phyloP scores from a whole-genome alignment of 2,329 filamentous ascomycete species.

The Ilyonectria sp. region DNA sequence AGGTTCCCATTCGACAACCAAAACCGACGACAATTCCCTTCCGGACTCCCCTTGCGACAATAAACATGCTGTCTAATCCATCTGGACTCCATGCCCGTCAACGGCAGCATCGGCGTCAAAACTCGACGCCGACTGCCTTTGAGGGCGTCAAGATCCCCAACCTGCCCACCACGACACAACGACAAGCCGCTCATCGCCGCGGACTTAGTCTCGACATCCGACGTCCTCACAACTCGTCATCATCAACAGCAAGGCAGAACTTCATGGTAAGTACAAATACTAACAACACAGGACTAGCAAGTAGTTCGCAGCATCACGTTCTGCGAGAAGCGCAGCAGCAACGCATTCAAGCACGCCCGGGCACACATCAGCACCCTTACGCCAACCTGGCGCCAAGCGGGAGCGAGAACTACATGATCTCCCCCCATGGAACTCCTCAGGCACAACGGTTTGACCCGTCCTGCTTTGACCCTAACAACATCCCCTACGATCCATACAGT shows the following conservation, averaged over 20 bases:
- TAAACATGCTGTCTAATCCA: conserved; percentile 83
- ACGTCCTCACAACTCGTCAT: conserved; percentile 64
- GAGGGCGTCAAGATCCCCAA: conserved; percentile 80
- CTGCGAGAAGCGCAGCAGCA: conserved; percentile 94
- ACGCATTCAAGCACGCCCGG: conserved; percentile 82
- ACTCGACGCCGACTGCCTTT: conserved; percentile 85
- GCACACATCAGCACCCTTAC: conserved; percentile 61
- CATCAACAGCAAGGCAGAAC: conserved; percentile 50
- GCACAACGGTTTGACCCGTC: conserved; percentile 67
- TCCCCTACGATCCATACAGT: conserved; percentile 65
- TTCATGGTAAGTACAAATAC: conserved; percentile 66
- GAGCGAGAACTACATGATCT: conserved; percentile 71
- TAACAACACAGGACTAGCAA: conserved; percentile 71
- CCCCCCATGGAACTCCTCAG: conserved; percentile 70
- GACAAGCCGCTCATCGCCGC: conserved; percentile 75
- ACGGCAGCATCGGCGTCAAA: conserved; percentile 82
- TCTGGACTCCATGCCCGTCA: conserved; percentile 77
- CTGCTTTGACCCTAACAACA: conserved; percentile 60
- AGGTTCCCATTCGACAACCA: conserved; percentile 66
- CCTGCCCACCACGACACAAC: conserved; percentile 69
- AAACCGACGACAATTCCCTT: conserved; percentile 68
- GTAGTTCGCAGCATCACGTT: conserved; percentile 76
- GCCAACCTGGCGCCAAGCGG: conserved; percentile 52
- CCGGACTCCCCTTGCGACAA: conserved; percentile 79
- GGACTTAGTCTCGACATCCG: conserved; percentile 88